Evolutionary conservation across 2,329 filamentous ascomycete species (phyloP).

Genomic region (Botrytis porri): DNA sequence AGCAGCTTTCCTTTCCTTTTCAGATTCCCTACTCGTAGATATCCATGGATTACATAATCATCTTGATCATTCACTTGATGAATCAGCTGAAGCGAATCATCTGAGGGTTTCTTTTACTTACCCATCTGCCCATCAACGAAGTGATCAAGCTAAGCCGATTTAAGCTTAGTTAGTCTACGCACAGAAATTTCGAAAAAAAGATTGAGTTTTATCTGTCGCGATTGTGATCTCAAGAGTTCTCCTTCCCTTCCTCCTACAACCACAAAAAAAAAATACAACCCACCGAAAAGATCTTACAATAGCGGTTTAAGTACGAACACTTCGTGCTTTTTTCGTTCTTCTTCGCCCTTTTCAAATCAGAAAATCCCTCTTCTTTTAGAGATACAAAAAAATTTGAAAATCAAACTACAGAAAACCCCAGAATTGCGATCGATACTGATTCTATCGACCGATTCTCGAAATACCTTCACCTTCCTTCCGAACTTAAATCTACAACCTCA

Average conservation of each 20-base stretch:
- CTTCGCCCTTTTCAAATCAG: slow-evolving; percentile 36
- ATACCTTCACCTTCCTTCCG: slow-evolving; percentile 23
- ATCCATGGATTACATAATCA: neutral
- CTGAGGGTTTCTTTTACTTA: neutral
- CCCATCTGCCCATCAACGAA: neutral
- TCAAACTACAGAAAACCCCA: slow-evolving; percentile 34
- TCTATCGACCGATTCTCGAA: slow-evolving; percentile 14
- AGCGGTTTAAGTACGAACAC: slow-evolving; percentile 37
- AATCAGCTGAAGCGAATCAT: neutral
- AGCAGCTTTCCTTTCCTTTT: too few relatives aligned
- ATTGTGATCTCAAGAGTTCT: slow-evolving; percentile 22
- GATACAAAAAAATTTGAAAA: slow-evolving; percentile 43
- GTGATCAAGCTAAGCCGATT: neutral
- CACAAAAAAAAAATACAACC: slow-evolving; percentile 20
- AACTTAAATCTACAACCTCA: neutral
- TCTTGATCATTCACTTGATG: neutral
- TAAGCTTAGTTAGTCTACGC: neutral
- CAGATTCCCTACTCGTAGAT: neutral
- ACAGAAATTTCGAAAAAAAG: slow-evolving; percentile 25
- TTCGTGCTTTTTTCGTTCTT: slow-evolving; percentile 40
- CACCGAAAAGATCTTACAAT: slow-evolving; percentile 28
- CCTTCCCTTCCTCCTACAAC: slow-evolving; percentile 23
- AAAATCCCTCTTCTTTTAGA: slow-evolving; percentile 37
- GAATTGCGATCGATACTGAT: slow-evolving; percentile 32
- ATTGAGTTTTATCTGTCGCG: slow-evolving; percentile 23